Percentiles rank a stretch among this genome's conserved stretches.
phyloP scores from a whole-genome alignment of 441 rosid genomes.

The Gossypium gossypioides region DNA sequence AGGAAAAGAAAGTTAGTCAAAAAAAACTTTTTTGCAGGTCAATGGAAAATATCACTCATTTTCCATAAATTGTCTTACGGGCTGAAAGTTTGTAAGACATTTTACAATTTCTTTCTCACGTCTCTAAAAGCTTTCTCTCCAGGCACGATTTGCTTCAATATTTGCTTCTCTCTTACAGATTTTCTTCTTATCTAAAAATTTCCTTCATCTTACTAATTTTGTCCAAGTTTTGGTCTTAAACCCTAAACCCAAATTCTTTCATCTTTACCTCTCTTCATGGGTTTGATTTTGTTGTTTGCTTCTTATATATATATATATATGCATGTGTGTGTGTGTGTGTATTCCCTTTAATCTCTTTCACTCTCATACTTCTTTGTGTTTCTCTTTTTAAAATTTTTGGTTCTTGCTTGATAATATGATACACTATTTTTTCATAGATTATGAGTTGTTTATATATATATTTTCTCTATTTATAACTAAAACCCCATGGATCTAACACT shows the following conservation, averaged over 20 bases:
- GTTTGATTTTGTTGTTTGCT: not conserved
- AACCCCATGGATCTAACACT: too few relatives aligned
- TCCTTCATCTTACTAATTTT: not conserved
- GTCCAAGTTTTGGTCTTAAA: not conserved
- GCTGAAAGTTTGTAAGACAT: not conserved
- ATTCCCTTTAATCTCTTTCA: not conserved
- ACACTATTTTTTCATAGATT: too few relatives aligned
- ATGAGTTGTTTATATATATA: too few relatives aligned
- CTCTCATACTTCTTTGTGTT: not conserved
- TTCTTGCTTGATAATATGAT: too few relatives aligned
- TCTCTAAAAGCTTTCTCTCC: not conserved
- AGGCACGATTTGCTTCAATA: not conserved
- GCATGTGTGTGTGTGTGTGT: not conserved
- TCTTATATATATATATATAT: too few relatives aligned
- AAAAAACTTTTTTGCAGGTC: not conserved
- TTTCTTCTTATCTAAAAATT: not conserved
- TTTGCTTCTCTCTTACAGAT: not conserved
- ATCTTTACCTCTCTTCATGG: not conserved
- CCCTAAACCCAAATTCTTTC: not conserved
- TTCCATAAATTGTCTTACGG: not conserved
- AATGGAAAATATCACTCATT: not conserved
- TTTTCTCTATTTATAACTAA: too few relatives aligned
- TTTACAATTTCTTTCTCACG: not conserved
- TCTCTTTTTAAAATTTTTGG: not conserved
- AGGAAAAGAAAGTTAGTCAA: not conserved